Conservation (phyloP, 2,329 filamentous ascomycete genomes). For the Fusarium dimerum region DNA sequence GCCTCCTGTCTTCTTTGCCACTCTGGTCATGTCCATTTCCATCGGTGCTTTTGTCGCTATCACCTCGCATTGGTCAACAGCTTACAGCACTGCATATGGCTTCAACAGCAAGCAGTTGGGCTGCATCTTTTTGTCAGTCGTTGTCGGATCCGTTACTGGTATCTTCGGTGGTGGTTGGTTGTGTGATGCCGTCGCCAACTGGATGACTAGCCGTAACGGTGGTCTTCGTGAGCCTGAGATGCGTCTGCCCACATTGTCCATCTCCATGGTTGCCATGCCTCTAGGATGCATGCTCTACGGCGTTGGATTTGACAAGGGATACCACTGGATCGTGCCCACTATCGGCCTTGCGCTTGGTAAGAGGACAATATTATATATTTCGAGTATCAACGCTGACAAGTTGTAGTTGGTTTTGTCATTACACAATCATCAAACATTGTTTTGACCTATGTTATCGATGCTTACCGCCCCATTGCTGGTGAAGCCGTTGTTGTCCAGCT, state of each 20-base stretch:
- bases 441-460: conserved; percentile 22
- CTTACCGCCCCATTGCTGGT: conserved; percentile 18
- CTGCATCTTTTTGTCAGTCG: conserved; percentile 47
- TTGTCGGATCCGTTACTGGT: conserved; percentile 44
- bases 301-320: conserved; percentile 16
- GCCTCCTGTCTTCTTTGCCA: conserved; percentile 53
- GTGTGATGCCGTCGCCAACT: conserved; percentile 37
- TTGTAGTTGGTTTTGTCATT: conserved; percentile 23
- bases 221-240: conserved; percentile 43
- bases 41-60: conserved; percentile 55
- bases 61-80: conserved; percentile 48
- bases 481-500: conserved; percentile 29
- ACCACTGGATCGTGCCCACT: conserved; percentile 21
- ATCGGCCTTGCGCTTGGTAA: conserved; percentile 38
- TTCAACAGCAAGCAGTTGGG: conserved; percentile 46
- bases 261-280: conserved; percentile 10
- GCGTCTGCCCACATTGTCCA: conserved; percentile 42
- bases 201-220: conserved; percentile 34
- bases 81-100: conserved; percentile 40
- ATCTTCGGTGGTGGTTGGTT: conserved; percentile 36
- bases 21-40: conserved; percentile 51
- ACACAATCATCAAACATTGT: conserved; percentile 19
- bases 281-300: conserved; percentile 13
- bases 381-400: conserved; percentile 30
- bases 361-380: conserved; percentile 20